Evolutionary conservation across 192 early-diverging fungal species (phyloP), one percentile per base, ranked within the genome.

Genomic region (Coemansia sp.): DNA sequence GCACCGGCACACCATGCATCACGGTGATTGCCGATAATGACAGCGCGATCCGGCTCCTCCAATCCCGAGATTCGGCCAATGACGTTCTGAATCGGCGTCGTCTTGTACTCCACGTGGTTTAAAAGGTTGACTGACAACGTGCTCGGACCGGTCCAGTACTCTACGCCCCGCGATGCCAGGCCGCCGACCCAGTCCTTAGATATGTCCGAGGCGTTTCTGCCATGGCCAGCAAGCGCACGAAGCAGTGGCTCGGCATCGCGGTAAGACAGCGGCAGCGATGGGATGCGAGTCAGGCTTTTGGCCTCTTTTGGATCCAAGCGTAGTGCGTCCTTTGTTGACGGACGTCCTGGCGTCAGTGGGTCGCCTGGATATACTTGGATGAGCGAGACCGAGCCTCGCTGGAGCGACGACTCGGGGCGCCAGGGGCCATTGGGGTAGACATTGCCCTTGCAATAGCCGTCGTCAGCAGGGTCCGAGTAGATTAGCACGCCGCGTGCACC

Each of bases 1-100:
- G 86, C 86, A 17, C 86, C 87, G 6, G 70, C 75, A 9, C 83
- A 77, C 87, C 86, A 87, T 8, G 86, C 81, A 58, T 88, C 87
- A 39, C 86, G 79, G 41, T 88, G 87, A 62, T 84, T 85, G 29
- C 87, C 87, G 24, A 87, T 54, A 14, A 88, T 65, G 26, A 88
- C 68, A 0, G 73, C 73, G 17, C 67, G 69, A 34, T 83, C 77
- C 8, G 80, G 70, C 10, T 86, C 79, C 18, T 70, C 63, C 41
- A 48, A 63, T 14, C 87, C 87, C 26, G 65, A 35, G 60, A 88
- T 88, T 2, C 63, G 70, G 11, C 70, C 84, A 32, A 87, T 77
- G 41, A 88, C 84, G 54, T 88, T 87, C 70, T 81, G 84, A 35
- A 88, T 82, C 3, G 86, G 67, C 8, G 50, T 67, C 0, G 72